These are phyloP conservation scores for Mortierella sp. DNA, from an alignment of 371 early-diverging fungal genomes.

Conservation along the genomic window DNA sequence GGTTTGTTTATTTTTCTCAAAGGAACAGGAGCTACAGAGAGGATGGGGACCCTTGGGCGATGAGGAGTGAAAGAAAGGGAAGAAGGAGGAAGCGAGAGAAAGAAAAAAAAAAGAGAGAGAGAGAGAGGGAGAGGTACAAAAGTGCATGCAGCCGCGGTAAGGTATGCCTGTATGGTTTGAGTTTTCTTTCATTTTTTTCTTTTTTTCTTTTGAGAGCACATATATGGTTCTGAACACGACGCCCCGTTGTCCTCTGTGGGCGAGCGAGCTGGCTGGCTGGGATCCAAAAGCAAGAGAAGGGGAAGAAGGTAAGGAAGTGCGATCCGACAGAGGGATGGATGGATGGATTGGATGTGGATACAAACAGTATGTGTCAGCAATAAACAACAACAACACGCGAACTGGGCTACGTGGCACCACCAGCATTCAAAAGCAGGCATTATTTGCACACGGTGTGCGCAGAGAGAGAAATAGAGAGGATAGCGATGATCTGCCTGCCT, in stretches of 20 bases:
- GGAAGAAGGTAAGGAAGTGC: background rate
- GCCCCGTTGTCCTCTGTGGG: background rate
- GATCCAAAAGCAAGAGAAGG: background rate
- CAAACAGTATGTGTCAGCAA: background rate
- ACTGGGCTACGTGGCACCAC: too few relatives aligned
- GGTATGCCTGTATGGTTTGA: constrained; percentile 9
- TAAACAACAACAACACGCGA: too few relatives aligned
- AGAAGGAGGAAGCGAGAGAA: background rate
- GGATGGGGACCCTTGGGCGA: too few relatives aligned
- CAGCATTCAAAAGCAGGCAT: too few relatives aligned
- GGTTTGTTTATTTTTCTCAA: background rate
- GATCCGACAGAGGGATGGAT: background rate
- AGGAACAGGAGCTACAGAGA: background rate
- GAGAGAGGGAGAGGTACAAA: background rate
- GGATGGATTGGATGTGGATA: too few relatives aligned
- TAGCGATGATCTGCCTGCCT: too few relatives aligned
- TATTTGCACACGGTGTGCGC: too few relatives aligned
- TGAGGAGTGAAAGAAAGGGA: background rate
- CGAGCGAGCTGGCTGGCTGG: background rate
- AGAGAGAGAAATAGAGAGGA: too few relatives aligned
- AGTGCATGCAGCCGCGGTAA: background rate
- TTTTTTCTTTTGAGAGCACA: too few relatives aligned
- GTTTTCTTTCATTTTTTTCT: background rate
- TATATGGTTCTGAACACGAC: background rate
- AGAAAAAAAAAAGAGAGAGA: background rate